These are phyloP conservation scores for Xylariaceae sp. DNA, from an alignment of 2,329 filamentous ascomycete genomes.

Conservation along the genomic window DNA sequence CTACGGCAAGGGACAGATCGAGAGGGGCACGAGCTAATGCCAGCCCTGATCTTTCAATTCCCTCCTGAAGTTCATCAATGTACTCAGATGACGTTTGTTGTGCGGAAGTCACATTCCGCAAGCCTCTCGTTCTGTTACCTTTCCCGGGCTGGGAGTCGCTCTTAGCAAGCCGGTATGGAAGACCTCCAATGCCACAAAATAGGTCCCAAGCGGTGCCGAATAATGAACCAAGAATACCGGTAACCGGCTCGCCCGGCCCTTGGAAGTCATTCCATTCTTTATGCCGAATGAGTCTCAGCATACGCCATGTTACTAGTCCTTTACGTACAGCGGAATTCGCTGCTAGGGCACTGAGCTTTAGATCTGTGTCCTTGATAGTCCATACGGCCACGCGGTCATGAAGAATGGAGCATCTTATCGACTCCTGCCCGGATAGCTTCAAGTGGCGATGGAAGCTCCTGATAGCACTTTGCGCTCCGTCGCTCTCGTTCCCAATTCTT, in stretches of 20 bases:
- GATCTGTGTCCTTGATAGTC: slow-evolving; percentile 57
- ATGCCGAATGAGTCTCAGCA: slow-evolving; percentile 60
- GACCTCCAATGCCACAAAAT: slow-evolving; percentile 59
- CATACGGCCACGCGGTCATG: slow-evolving; percentile 61
- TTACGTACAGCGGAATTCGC: slow-evolving; percentile 61
- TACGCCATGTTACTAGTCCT: slow-evolving; percentile 60
- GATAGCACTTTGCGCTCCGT: slow-evolving; percentile 70
- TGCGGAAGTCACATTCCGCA: slow-evolving; percentile 9
- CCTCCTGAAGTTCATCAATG: slow-evolving; percentile 48
- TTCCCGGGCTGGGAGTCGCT: slow-evolving; percentile 47
- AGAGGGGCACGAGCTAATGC: slow-evolving; percentile 56
- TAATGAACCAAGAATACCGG: slow-evolving; percentile 60
- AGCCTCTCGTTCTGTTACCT: slow-evolving; percentile 24
- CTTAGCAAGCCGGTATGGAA: slow-evolving; percentile 59
- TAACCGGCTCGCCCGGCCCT: slow-evolving; percentile 69
- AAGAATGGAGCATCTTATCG: slow-evolving; percentile 64
- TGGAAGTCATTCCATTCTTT: slow-evolving; percentile 76
- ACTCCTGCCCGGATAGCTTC: slow-evolving; percentile 36
- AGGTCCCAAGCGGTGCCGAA: slow-evolving; percentile 55
- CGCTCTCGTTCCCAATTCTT: slow-evolving; percentile 49
- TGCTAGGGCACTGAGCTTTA: slow-evolving; percentile 60
- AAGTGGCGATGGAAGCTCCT: slow-evolving; percentile 56
- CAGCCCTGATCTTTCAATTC: slow-evolving; percentile 46
- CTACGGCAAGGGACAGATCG: slow-evolving; percentile 57
- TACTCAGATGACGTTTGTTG: slow-evolving; percentile 38